Evolutionary conservation across 306 rosid genomes (phyloP).

Genomic region (Lotus japonicus): DNA sequence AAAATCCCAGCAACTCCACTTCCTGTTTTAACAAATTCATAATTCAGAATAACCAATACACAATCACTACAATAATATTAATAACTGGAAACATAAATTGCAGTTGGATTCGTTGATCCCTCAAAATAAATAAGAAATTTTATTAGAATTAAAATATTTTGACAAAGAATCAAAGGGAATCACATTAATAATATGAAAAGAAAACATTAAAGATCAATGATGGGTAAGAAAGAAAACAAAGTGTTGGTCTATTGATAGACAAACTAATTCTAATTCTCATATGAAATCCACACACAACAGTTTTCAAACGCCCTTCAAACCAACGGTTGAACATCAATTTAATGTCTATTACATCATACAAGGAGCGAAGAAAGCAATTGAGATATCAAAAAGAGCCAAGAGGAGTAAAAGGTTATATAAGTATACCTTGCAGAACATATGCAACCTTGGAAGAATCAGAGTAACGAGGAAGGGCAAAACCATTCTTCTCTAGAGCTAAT

Average conservation of each 20-base stretch:
- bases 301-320: no score
- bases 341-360: no score
- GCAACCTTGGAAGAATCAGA: slow-evolving; percentile 78
- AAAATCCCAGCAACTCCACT: slow-evolving; percentile 56
- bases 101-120: background rate
- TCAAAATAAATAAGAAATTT: background rate
- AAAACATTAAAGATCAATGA: background rate
- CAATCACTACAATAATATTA: background rate
- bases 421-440: slow-evolving; percentile 68
- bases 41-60: background rate
- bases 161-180: background rate
- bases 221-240: no score
- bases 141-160: background rate
- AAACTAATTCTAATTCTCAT: no score
- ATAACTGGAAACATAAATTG: no score
- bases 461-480: slow-evolving; percentile 64
- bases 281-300: no score
- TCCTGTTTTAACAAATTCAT: slow-evolving; percentile 25
- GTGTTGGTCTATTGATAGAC: no score
- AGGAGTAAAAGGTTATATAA: no score
- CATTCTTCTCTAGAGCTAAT: slow-evolving; percentile 63
- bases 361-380: no score
- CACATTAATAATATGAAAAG: background rate
- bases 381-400: no score
- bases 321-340: no score